Evolutionary conservation across 2,329 filamentous ascomycete genomes (phyloP), one percentile per base, ranked within the genome.

Genomic region (Exutisphaerella laricina): DNA sequence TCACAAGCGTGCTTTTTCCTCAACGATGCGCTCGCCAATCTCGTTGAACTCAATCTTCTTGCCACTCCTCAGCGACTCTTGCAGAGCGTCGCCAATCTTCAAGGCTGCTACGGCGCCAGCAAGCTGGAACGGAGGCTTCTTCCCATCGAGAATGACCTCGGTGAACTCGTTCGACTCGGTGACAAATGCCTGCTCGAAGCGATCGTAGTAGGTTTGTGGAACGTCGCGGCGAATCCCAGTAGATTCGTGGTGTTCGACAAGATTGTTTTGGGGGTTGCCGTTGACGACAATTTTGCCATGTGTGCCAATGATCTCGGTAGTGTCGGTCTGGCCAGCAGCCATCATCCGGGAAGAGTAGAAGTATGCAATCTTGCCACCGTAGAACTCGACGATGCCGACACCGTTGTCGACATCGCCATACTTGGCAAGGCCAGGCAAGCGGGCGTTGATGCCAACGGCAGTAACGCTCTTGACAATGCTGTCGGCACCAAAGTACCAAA

Each of bases 261-360:
- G 65, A 44, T 75, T 75, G 2, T 61, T 64, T 34, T 67, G 64
- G 4, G 80, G 80, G 50, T 80, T 73, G 5, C 68, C 70, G 55
- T 84, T 84, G 48, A 84, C 69, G 1, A 70, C 65, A 4, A 84
- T 56, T 59, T 83, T 84, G 29, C 80, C 79, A 52, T 74, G 70
- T 1, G 80, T 84, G 9, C 80, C 81, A 41, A 84, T 79, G 49
- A 84, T 74, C 63, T 84, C 79, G 0, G 80, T 82, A 45, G 72
- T 75, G 58, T 84, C 81, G 48, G 82, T 75, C 61, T 84, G 80
- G 0, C 81, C 81, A 0, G 77, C 74, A 0, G 79, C 77, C 75
- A 84, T 84, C 76, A 83, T 84, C 10, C 80, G 70, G 7, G 70
- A 75, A 30, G 70, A 72, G 60, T 80, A 84, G 47, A 82, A 74